phyloP scores from a whole-genome alignment of 116 monocot species.

The Papilionanthe hybrid region DNA sequence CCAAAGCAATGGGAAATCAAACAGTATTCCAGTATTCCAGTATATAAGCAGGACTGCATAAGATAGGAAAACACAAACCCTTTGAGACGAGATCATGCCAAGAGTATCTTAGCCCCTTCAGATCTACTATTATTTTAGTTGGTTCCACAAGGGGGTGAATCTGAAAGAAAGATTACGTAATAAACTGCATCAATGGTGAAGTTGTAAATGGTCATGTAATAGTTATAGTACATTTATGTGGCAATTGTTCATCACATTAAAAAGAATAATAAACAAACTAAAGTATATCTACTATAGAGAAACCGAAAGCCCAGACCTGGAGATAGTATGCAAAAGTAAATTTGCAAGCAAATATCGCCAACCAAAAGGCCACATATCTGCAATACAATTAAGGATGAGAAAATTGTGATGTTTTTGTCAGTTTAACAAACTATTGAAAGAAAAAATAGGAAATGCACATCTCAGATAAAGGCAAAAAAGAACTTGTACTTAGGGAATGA shows the following conservation, averaged over 20 bases:
- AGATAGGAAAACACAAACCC: slow-evolving; percentile 34
- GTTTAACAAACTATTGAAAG: background rate
- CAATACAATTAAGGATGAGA: slow-evolving; percentile 9
- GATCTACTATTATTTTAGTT: slow-evolving; percentile 60
- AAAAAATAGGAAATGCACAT: background rate
- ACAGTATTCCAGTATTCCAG: background rate
- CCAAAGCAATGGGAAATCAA: background rate
- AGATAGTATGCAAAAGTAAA: slow-evolving; percentile 94
- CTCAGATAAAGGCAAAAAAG: background rate
- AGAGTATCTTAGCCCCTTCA: slow-evolving; percentile 60
- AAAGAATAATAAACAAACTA: slow-evolving; percentile 1
- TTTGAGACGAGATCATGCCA: slow-evolving; percentile 95
- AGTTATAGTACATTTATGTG: background rate
- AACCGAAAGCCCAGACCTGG: slow-evolving; percentile 42
- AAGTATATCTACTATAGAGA: background rate
- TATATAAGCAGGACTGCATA: background rate
- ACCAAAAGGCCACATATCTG: slow-evolving; percentile 96
- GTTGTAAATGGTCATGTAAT: background rate
- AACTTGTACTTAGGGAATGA: background rate
- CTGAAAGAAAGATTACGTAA: slow-evolving; percentile 30
- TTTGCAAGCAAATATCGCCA: slow-evolving; percentile 85
- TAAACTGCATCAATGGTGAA: background rate
- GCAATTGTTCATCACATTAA: background rate
- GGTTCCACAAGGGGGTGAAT: slow-evolving; percentile 80
- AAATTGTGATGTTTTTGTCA: background rate